Evolutionary conservation across 1,284 basidiomycete genomes (phyloP).

Genomic region (Pseudomicrostroma phylloplanum): DNA sequence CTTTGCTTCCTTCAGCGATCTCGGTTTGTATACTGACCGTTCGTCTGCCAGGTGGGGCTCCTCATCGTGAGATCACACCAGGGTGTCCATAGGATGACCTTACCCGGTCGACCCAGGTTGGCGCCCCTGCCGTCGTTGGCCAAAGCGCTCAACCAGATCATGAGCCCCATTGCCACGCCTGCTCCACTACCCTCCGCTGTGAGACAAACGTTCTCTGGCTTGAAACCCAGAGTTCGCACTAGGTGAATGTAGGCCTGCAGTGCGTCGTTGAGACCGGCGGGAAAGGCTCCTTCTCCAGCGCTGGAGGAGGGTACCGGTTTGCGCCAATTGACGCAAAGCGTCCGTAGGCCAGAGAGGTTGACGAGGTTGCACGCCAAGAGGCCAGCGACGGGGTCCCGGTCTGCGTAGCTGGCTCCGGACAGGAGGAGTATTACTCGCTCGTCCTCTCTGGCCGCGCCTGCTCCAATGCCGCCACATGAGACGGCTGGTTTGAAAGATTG

Average conservation of each 20-base stretch:
- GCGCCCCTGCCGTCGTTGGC: neutral
- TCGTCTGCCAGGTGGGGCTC: conserved; percentile 3
- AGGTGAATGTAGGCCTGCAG: neutral
- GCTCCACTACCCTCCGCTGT: conserved; percentile 1
- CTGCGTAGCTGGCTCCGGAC: neutral
- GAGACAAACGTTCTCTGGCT: conserved; percentile 4
- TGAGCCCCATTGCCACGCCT: neutral
- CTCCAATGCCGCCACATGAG: neutral
- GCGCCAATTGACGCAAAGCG: conserved; percentile 7
- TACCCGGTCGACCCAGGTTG: neutral
- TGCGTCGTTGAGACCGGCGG: conserved; percentile 3
- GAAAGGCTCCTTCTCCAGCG: conserved; percentile 1
- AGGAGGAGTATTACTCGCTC: neutral
- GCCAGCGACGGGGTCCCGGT: conserved; percentile 1
- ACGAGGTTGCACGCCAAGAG: conserved; percentile 3
- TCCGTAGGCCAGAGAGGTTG: neutral
- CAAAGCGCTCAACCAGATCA: conserved; percentile 2
- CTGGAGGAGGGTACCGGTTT: neutral
- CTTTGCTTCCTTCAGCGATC: no score
- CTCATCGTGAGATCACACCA: conserved; percentile 4
- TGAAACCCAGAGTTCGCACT: neutral
- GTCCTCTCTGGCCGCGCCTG: neutral
- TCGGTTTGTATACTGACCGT: neutral
- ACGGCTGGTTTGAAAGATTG: conserved; percentile 5
- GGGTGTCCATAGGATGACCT: conserved; percentile 1